These are phyloP conservation scores for Cornus suecica DNA, from an alignment of 148 eudicot species.

Conservation along the genomic window DNA sequence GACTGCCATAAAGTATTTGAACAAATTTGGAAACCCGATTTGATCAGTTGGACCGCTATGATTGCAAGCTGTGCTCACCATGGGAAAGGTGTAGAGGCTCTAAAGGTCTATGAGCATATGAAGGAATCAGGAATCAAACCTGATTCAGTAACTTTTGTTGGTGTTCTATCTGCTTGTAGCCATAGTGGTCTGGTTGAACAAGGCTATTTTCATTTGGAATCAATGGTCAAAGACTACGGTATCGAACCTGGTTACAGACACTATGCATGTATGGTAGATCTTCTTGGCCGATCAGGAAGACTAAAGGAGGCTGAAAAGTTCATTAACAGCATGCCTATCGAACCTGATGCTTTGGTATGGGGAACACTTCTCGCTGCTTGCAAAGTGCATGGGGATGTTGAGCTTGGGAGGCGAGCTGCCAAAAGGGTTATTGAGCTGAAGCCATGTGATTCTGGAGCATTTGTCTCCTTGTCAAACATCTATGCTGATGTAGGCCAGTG, in stretches of 20 bases:
- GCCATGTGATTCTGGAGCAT: constrained; percentile 61
- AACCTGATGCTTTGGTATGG: constrained; percentile 68
- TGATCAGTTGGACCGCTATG: constrained; percentile 76
- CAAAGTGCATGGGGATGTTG: constrained; percentile 73
- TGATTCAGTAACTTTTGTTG: constrained; percentile 81
- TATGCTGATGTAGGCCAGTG: constrained; percentile 76
- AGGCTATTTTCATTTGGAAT: constrained; percentile 65
- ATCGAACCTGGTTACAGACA: constrained; percentile 63
- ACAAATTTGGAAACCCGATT: constrained; percentile 52
- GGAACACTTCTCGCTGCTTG: constrained; percentile 79
- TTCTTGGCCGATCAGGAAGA: constrained; percentile 84
- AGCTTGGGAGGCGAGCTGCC: constrained; percentile 66
- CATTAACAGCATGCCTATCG: constrained; percentile 56
- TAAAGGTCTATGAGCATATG: constrained; percentile 60
- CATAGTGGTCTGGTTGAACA: constrained; percentile 80
- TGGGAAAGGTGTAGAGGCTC: constrained; percentile 68
- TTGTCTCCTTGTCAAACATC: constrained; percentile 62
- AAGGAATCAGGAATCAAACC: constrained; percentile 56
- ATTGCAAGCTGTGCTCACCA: constrained; percentile 74
- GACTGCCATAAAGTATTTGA: constrained; percentile 62
- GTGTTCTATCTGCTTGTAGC: constrained; percentile 89
- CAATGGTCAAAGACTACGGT: constrained; percentile 65
- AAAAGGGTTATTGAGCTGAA: constrained; percentile 55
- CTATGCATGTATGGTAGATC: constrained; percentile 86
- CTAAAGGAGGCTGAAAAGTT: constrained; percentile 70